Evolutionary conservation across 192 early-diverging fungal species (phyloP).

Genomic region (Piromyces sp.): DNA sequence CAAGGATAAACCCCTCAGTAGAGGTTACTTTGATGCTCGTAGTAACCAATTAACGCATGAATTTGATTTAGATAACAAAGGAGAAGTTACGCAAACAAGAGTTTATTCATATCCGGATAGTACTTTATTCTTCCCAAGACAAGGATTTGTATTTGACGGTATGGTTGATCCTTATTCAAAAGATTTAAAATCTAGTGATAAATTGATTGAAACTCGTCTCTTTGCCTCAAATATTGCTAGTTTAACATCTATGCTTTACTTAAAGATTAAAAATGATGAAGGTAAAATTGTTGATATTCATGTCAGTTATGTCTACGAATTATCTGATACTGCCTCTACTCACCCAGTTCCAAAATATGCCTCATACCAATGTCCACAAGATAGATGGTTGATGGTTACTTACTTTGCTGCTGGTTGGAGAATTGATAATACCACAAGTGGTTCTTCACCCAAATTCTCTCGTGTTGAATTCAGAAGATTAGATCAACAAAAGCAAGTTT

Average conservation of each 20-base stretch:
- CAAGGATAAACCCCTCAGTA: constrained; percentile 10
- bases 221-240: not conserved
- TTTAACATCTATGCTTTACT: not conserved
- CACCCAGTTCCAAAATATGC: not conserved
- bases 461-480: constrained; percentile 6
- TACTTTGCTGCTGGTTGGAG: constrained; percentile 7
- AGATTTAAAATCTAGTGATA: not conserved
- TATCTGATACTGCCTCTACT: not conserved
- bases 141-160: not conserved
- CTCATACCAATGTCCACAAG: not conserved
- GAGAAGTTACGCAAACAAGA: constrained; percentile 4
- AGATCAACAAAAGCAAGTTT: not conserved
- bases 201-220: not conserved
- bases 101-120: constrained; percentile 12
- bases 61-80: constrained; percentile 5
- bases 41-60: constrained; percentile 7
- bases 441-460: constrained; percentile 5
- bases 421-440: not conserved
- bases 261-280: not conserved
- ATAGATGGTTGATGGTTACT: constrained; percentile 1
- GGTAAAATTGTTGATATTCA: not conserved
- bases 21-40: constrained; percentile 4
- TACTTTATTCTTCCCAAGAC: constrained; percentile 6
- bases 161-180: not conserved
- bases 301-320: not conserved